Conservation (phyloP, 2,329 filamentous ascomycete species). For the Ceratocystis alfenasii region DNA sequence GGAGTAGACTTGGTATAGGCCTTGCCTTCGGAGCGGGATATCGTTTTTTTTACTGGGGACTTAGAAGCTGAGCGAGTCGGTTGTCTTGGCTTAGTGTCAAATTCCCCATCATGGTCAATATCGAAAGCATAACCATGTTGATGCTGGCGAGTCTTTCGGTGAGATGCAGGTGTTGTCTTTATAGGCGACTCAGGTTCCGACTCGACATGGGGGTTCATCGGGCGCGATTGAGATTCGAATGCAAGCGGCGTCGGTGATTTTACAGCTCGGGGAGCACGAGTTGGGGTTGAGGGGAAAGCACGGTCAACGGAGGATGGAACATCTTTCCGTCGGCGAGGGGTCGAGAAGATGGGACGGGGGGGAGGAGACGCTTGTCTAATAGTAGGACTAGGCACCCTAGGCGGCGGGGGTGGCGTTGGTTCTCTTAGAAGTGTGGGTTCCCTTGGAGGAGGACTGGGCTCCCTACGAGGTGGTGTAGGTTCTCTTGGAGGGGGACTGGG, state of each 20-base stretch:
- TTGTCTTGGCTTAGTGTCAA: conserved; percentile 5
- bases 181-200: conserved; percentile 20
- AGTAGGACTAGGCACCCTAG: conserved; percentile 28
- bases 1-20: conserved; percentile 6
- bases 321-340: conserved; percentile 8
- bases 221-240: conserved; percentile 8
- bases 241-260: conserved; percentile 1
- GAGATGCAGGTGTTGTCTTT: conserved; percentile 7
- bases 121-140: conserved; percentile 5
- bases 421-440: conserved; percentile 15
- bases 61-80: conserved; percentile 14
- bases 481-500: conserved; percentile 29
- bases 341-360: conserved; percentile 6
- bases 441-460: conserved; percentile 25
- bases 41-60: conserved; percentile 7
- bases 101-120: conserved; percentile 3
- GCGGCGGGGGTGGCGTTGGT: conserved; percentile 10
- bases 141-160: neutral
- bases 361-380: conserved; percentile 12
- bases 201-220: conserved; percentile 18
- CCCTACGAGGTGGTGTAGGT: neutral
- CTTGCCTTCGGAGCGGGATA: conserved; percentile 7
- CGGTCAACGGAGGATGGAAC: neutral
- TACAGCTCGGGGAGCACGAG: conserved; percentile 9
- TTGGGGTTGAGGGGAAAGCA: conserved; percentile 7